phyloP scores from a whole-genome alignment of 1,139 yeast genomes.

The Saccharomyces hybrid region DNA sequence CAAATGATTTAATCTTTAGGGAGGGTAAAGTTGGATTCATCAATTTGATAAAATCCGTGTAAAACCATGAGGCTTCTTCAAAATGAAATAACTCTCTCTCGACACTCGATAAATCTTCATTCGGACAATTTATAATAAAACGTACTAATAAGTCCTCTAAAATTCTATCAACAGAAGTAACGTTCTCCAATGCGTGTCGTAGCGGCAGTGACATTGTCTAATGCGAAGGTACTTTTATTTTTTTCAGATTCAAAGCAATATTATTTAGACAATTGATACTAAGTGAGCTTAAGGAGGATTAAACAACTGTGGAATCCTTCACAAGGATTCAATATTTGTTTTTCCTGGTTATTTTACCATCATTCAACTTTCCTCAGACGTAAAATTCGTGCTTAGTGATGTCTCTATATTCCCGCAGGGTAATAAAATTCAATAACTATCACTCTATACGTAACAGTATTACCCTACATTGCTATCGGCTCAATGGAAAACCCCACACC shows the following conservation, averaged over 20 bases:
- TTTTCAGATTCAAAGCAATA: neutral
- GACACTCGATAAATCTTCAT: slow-evolving; percentile 80
- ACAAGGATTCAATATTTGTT: neutral
- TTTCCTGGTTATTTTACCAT: neutral
- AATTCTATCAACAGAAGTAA: slow-evolving; percentile 56
- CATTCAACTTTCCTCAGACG: neutral
- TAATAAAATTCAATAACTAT: neutral
- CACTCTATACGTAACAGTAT: neutral
- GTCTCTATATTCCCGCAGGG: neutral
- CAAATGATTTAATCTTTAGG: slow-evolving; percentile 73
- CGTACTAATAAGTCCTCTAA: slow-evolving; percentile 84
- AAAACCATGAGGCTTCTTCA: slow-evolving; percentile 98
- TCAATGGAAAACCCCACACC: neutral
- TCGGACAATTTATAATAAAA: slow-evolving; percentile 85
- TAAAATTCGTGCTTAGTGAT: neutral
- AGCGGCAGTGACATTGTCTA: slow-evolving; percentile 30
- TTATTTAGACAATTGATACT: neutral
- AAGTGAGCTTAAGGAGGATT: neutral
- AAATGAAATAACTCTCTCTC: slow-evolving; percentile 82
- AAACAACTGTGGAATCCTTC: neutral
- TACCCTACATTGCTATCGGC: neutral
- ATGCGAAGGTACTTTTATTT: neutral
- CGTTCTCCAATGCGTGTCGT: slow-evolving; percentile 30
- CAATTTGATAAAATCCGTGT: slow-evolving; percentile 73
- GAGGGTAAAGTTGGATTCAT: slow-evolving; percentile 71